Evolutionary conservation across 768 basidiomycete species (phyloP).

Genomic region (Lactarius quietus): DNA sequence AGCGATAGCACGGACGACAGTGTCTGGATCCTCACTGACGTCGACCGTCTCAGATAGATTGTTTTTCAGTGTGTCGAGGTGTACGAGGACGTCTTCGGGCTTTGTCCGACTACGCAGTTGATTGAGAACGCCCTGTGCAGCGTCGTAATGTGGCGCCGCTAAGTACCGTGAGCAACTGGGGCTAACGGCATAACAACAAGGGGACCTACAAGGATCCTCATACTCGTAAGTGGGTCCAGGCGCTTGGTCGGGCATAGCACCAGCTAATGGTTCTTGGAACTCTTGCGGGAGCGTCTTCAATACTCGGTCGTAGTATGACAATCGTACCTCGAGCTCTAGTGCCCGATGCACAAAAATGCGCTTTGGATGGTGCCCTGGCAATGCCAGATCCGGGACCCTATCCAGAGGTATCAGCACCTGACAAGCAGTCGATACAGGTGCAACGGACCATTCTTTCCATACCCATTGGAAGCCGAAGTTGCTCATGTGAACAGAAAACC

Average conservation of each 20-base stretch:
- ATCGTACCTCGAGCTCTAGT: conserved; percentile 82
- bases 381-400: conserved; percentile 82
- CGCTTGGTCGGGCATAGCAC: conserved; percentile 62
- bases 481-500: conserved; percentile 95
- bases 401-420: conserved; percentile 8
- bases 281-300: conserved; percentile 80
- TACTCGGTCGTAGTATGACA: conserved; percentile 93
- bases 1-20: conserved; percentile 69
- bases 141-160: conserved; percentile 80
- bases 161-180: neutral
- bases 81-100: conserved; percentile 72
- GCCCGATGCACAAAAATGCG: conserved; percentile 84
- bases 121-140: conserved; percentile 71
- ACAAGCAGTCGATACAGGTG: neutral
- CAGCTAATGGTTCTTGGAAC: conserved; percentile 65
- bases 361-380: conserved; percentile 77
- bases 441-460: conserved; percentile 94
- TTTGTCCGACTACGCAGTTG: conserved; percentile 80
- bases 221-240: conserved; percentile 82
- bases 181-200: neutral
- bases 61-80: conserved; percentile 66
- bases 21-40: conserved; percentile 59
- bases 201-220: conserved; percentile 64
- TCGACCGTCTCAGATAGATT: conserved; percentile 60
- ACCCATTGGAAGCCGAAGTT: conserved; percentile 99